Base-by-base conservation (phyloP, 176 grass and related monocot genomes). In the Eragrostis curvula region DNA sequence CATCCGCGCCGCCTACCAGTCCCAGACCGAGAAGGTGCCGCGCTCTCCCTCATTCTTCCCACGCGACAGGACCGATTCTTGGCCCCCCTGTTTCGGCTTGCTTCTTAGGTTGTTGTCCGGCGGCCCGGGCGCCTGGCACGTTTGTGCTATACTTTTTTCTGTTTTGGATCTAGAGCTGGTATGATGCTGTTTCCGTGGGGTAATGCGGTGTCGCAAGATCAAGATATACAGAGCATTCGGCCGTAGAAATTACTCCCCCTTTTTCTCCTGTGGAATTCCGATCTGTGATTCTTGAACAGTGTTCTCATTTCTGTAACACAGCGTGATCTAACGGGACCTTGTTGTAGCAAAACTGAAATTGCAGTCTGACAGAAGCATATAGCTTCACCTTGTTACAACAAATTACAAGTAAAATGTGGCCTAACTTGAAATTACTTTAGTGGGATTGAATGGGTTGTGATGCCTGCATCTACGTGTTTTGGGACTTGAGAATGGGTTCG, bases 1-100 rank as follows among this genome's bases (percentile, higher is more conserved):
- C 78, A 81, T 98, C 96, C 88, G 79, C 82, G 90, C 96, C 82
- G 87, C 88, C 62, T 98, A 93, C 79, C 96, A 95, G 55, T 98
- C 96, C 55, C 76, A 91, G 66, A 93, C 93, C 36, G 93, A 98
- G 85, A 98, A 98, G 96, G 96, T 93, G 28, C 1, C 1, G 8
- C 20, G 23, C 8, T 13, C 40, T 4, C 27, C 8, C 25, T 21
- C 28, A 21, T 39, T 42, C 42, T 46, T n/a, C 1, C 48, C 51
- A 16, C 29, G 14, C 51, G 10, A 20, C 43, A 14, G 15, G 30
- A 43, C 36, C 23, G 59, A 7, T 74, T 83, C 36, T 57, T 50
- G 20, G 53, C 57, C 64, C 50, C n/a, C 40, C 20, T 63, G 24
- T 70, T 48, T 48, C 42, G 23, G 43, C 28, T 36, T n/a, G 64